Percentiles rank a stretch among this genome's conserved stretches.
Conservation (phyloP, 495 filamentous ascomycete genomes). For the Lasiosphaeria hispida region DNA sequence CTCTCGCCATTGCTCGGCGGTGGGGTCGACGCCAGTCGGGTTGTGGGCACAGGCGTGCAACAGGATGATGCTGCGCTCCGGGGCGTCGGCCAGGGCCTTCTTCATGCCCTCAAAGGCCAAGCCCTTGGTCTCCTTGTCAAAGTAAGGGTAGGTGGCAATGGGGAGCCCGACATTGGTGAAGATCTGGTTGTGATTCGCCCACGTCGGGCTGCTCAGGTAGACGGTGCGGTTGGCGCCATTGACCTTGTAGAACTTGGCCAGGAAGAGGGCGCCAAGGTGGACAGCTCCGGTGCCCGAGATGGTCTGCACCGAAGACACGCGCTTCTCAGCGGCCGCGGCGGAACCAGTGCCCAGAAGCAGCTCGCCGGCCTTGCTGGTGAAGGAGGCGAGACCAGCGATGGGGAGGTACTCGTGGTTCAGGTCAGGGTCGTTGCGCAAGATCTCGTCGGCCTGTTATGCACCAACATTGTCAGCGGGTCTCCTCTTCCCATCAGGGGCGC, state of each 20-base stretch:
- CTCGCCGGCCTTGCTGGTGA: conserved; percentile 85
- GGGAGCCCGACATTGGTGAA: conserved; percentile 85
- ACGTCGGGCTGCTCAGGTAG: conserved; percentile 92
- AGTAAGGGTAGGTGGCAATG: conserved; percentile 89
- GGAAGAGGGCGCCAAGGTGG: conserved; percentile 84
- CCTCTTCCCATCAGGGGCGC: background rate
- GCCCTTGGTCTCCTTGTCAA: conserved; percentile 77
- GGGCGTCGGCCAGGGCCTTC: conserved; percentile 61
- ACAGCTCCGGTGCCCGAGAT: conserved; percentile 92
- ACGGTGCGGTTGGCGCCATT: conserved; percentile 66
- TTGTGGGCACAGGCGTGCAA: conserved; percentile 98
- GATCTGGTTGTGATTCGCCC: conserved; percentile 99
- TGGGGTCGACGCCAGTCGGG: conserved; percentile 95
- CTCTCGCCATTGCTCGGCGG: conserved; percentile 89
- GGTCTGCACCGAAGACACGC: conserved; percentile 71
- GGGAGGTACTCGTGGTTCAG: conserved; percentile 98
- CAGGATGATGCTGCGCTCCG: conserved; percentile 77
- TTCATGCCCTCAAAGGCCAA: conserved; percentile 92
- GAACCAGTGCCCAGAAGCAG: conserved; percentile 79
- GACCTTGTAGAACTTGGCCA: conserved; percentile 70
- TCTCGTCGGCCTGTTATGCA: conserved; percentile 73
- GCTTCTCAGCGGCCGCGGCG: conserved; percentile 78
- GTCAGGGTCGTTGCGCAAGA: conserved; percentile 79
- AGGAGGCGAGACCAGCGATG: conserved; percentile 81
- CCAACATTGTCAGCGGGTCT: conserved; percentile 21